These are phyloP conservation scores for Psidium friedrichsthalianum DNA, from an alignment of 345 rosid species.

Conservation along the genomic window DNA sequence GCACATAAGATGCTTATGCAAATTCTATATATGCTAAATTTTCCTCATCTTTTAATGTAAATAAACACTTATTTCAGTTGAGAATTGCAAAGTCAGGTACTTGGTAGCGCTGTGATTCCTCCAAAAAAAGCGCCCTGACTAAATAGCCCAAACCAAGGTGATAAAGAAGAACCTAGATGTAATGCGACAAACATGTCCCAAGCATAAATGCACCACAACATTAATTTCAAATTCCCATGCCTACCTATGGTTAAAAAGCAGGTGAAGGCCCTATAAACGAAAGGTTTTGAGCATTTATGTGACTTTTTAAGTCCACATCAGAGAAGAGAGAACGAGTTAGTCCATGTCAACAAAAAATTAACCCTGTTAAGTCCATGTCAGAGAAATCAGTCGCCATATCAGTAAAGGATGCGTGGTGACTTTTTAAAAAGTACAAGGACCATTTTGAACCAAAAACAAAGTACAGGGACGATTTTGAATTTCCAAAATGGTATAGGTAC, in stretches of 20 bases:
- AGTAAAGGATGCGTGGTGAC: neutral
- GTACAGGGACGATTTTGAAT: neutral
- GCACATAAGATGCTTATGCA: neutral
- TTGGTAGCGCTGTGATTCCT: neutral
- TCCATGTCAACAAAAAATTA: neutral
- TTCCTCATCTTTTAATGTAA: neutral
- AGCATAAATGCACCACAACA: neutral
- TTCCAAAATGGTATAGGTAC: neutral
- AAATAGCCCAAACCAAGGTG: neutral
- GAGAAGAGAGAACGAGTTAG: neutral
- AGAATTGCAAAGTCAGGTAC: neutral
- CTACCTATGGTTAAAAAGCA: neutral
- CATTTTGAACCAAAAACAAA: neutral
- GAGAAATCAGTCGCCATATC: neutral
- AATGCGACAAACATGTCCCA: neutral
- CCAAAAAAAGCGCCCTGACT: neutral
- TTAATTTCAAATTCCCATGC: neutral
- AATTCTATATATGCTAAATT: neutral
- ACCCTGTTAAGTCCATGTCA: neutral
- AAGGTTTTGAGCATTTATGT: neutral
- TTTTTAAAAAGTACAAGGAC: neutral
- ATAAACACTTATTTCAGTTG: neutral
- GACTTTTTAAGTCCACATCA: too few relatives aligned
- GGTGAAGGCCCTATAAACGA: neutral
- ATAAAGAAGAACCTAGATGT: neutral